These are phyloP conservation scores for Pseudozyma sp. DNA, from an alignment of 1,284 basidiomycete species.

Conservation along the genomic window DNA sequence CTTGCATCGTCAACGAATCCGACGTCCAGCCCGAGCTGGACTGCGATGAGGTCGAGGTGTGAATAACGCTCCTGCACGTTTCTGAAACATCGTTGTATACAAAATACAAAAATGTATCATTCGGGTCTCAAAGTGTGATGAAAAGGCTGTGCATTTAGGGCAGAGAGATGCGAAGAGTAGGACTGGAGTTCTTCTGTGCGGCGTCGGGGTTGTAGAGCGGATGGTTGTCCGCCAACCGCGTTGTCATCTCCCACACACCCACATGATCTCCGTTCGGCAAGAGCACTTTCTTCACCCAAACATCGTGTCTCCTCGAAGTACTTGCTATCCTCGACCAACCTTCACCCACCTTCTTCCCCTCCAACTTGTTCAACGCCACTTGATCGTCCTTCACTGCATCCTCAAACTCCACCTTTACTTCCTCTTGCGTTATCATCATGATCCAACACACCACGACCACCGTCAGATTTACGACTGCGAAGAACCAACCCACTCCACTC, in stretches of 20 bases:
- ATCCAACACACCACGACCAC: slow-evolving; percentile 13
- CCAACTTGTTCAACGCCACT: neutral
- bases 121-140: too few relatives aligned
- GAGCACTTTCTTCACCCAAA: slow-evolving; percentile 9
- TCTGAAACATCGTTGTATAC: too few relatives aligned
- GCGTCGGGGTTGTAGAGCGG: slow-evolving; percentile 10
- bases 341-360: neutral
- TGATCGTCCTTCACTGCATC: neutral
- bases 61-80: neutral
- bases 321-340: slow-evolving; percentile 14
- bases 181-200: slow-evolving; percentile 4
- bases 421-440: slow-evolving; percentile 26
- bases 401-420: slow-evolving; percentile 14
- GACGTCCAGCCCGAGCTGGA: slow-evolving; percentile 46
- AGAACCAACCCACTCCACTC: slow-evolving; percentile 11
- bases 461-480: slow-evolving; percentile 17
- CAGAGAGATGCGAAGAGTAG: slow-evolving; percentile 19
- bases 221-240: slow-evolving; percentile 15
- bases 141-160: neutral
- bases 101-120: neutral
- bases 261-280: neutral
- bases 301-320: slow-evolving; percentile 26
- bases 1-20: slow-evolving; percentile 63
- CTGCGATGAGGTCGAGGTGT: slow-evolving; percentile 51
- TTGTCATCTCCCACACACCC: slow-evolving; percentile 12